phyloP scores from a whole-genome alignment of 2,329 filamentous ascomycete species.

The Cladosporium halotolerans region DNA sequence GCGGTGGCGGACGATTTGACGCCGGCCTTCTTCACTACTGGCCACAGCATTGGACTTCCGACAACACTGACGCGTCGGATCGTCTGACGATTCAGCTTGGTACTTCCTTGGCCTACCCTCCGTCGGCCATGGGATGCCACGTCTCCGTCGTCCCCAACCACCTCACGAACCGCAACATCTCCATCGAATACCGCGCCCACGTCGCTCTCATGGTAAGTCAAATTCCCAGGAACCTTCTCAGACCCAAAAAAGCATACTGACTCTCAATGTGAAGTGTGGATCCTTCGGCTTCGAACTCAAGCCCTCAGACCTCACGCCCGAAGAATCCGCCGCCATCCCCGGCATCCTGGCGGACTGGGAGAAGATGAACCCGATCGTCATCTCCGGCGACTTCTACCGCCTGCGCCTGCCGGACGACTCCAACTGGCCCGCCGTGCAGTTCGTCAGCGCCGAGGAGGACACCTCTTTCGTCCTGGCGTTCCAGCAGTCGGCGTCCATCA shows the following conservation, averaged over 20 bases:
- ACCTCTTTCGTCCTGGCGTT: conserved; percentile 55
- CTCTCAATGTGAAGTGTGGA: conserved; percentile 39
- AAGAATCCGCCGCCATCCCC: conserved; percentile 50
- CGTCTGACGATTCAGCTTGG: conserved; percentile 59
- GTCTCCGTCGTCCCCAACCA: conserved; percentile 56
- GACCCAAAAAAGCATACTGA: neutral
- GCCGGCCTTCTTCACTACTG: conserved; percentile 31
- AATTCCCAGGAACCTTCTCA: neutral
- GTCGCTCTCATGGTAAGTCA: conserved; percentile 54
- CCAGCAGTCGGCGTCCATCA: conserved; percentile 49
- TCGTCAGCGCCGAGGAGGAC: conserved; percentile 47
- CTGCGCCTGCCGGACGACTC: conserved; percentile 52
- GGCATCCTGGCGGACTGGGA: conserved; percentile 50
- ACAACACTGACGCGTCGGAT: conserved; percentile 58
- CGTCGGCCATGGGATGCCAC: conserved; percentile 60
- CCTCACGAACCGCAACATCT: conserved; percentile 49
- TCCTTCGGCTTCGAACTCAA: conserved; percentile 61
- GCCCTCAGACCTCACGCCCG: conserved; percentile 45
- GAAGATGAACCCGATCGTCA: conserved; percentile 53
- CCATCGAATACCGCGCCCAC: conserved; percentile 56
- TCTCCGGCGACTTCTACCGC: conserved; percentile 55
- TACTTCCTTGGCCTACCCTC: conserved; percentile 57
- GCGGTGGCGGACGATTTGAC: conserved; percentile 60
- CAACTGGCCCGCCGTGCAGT: conserved; percentile 58
- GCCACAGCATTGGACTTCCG: conserved; percentile 57